A percentile compares a stretch with the other conserved stretches of the same genome.
phyloP scores from a whole-genome alignment of 2,329 filamentous ascomycete species.

The Pestalotiopsis sp. region DNA sequence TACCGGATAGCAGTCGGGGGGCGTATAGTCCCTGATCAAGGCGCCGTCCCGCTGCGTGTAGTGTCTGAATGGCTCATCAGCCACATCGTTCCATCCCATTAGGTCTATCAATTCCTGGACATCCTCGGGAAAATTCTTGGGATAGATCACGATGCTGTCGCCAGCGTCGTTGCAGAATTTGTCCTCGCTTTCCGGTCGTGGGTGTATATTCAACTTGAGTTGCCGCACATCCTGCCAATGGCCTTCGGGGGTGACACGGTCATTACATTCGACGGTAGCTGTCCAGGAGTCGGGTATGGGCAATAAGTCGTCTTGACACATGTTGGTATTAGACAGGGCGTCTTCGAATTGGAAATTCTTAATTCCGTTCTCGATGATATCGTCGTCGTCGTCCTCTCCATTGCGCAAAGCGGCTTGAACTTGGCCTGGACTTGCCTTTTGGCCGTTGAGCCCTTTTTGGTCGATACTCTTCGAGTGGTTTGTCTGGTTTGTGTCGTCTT shows the following conservation, averaged over 20 bases:
- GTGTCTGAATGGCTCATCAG: conserved; percentile 64
- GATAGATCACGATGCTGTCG: conserved; percentile 78
- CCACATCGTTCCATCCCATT: conserved; percentile 75
- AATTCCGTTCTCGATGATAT: conserved; percentile 35
- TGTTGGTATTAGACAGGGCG: conserved; percentile 10
- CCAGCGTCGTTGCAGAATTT: conserved; percentile 58
- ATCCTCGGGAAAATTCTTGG: conserved; percentile 82
- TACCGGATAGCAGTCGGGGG: conserved; percentile 34
- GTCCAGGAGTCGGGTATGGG: conserved; percentile 57
- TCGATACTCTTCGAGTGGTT: background rate
- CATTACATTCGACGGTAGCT: conserved; percentile 65
- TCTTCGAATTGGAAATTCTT: conserved; percentile 32
- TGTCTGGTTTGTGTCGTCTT: conserved; percentile 12
- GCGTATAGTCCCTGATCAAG: conserved; percentile 19
- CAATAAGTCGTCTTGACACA: conserved; percentile 40
- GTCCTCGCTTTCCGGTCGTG: background rate
- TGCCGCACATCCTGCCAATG: conserved; percentile 97
- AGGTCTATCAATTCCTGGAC: conserved; percentile 76
- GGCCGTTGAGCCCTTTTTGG: conserved; percentile 17
- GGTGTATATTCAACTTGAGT: conserved; percentile 58
- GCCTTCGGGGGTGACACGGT: conserved; percentile 67
- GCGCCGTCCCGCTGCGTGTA: conserved; percentile 15
- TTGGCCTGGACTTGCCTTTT: conserved; percentile 29
- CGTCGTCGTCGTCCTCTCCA: conserved; percentile 25
- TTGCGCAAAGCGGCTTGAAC: conserved; percentile 20